These are phyloP conservation scores for Primulina tabacum DNA, from an alignment of 257 asterid genomes.

Conservation along the genomic window DNA sequence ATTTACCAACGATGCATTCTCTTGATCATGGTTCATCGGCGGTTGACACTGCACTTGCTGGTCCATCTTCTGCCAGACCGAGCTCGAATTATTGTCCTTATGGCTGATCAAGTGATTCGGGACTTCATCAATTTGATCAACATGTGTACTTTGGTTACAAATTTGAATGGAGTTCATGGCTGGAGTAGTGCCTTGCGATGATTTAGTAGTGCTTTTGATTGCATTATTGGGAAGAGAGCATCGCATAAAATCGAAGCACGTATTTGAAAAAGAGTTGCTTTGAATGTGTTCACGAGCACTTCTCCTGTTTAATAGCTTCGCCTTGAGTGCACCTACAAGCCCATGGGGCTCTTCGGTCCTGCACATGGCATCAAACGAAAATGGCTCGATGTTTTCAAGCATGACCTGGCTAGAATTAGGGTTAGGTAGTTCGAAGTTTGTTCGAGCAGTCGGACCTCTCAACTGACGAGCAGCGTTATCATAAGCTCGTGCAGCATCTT, in stretches of 20 bases:
- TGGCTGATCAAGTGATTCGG: neutral
- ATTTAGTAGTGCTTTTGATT: neutral
- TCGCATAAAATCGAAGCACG: neutral
- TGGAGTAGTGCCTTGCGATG: neutral
- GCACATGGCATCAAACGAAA: conserved; percentile 72
- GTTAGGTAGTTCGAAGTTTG: conserved; percentile 62
- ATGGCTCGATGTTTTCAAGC: conserved; percentile 41
- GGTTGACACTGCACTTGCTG: conserved; percentile 27
- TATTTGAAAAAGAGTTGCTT: conserved; percentile 13
- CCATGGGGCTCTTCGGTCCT: conserved; percentile 58
- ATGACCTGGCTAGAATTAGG: neutral
- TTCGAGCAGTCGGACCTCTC: conserved; percentile 63
- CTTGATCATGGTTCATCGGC: conserved; percentile 30
- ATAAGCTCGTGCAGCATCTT: conserved; percentile 80
- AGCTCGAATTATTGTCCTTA: conserved; percentile 16
- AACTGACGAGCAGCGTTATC: conserved; percentile 75
- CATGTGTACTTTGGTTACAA: neutral
- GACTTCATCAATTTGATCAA: neutral
- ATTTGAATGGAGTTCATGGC: neutral
- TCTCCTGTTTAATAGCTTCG: conserved; percentile 47
- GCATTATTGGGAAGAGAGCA: neutral
- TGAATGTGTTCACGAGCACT: conserved; percentile 28
- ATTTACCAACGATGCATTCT: conserved; percentile 24
- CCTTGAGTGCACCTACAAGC: conserved; percentile 66
- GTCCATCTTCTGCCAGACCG: conserved; percentile 26